phyloP scores from a whole-genome alignment of 306 rosid genomes.

The Vigna radiata region DNA sequence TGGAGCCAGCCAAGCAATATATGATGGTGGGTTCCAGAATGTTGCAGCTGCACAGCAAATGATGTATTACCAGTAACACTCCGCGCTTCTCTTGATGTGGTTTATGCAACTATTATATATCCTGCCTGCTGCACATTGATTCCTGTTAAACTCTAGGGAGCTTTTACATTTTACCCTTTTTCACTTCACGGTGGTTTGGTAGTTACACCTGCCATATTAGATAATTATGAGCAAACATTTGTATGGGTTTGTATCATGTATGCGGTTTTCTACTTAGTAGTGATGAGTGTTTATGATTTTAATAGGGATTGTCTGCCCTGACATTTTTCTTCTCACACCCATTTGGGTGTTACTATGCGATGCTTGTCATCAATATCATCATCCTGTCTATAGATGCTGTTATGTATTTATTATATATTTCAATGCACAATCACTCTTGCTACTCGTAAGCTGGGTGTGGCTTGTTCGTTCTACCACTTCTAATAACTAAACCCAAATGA shows the following conservation, averaged over 20 bases:
- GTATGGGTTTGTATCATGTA: constrained; percentile 60
- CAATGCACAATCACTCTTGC: not conserved
- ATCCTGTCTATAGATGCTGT: constrained; percentile 36
- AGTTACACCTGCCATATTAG: constrained; percentile 43
- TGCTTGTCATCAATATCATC: constrained; percentile 35
- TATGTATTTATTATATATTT: constrained; percentile 25
- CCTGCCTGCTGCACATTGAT: constrained; percentile 53
- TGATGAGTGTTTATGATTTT: constrained; percentile 64
- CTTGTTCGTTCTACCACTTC: not conserved
- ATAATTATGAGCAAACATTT: constrained; percentile 44
- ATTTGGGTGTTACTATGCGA: constrained; percentile 44
- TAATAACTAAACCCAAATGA: too few relatives aligned
- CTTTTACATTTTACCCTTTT: constrained; percentile 2
- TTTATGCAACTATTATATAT: constrained; percentile 27
- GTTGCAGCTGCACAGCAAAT: constrained; percentile 95
- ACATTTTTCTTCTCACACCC: constrained; percentile 43
- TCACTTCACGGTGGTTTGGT: constrained; percentile 42
- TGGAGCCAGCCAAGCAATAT: constrained; percentile 97
- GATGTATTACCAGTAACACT: constrained; percentile 86
- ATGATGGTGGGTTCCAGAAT: constrained; percentile 94
- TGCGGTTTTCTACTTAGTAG: constrained; percentile 52
- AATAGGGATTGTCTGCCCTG: constrained; percentile 47
- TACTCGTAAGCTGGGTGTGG: not conserved
- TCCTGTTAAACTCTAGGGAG: constrained; percentile 58
- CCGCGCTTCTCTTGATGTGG: constrained; percentile 44